phyloP scores from a whole-genome alignment of 2,329 filamentous ascomycete genomes.

The Epicoccum sorghinum region DNA sequence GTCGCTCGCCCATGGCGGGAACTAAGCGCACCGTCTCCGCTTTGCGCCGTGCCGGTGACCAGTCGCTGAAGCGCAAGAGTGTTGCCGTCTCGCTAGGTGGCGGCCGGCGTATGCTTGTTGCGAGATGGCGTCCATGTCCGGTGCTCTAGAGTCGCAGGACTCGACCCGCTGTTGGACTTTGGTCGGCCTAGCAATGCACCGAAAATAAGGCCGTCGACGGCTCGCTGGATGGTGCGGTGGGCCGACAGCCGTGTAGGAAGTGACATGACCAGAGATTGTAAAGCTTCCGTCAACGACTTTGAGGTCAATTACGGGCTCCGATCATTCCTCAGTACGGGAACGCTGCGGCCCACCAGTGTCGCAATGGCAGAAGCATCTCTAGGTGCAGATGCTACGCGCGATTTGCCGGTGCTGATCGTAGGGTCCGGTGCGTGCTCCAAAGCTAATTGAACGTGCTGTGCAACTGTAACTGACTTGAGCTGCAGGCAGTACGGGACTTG shows the following conservation, averaged over 20 bases:
- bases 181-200: neutral
- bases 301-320: neutral
- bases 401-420: slow-evolving; percentile 38
- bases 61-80: slow-evolving; percentile 3
- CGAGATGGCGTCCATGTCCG: slow-evolving; percentile 6
- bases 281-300: slow-evolving; percentile 13
- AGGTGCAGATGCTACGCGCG: neutral
- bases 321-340: neutral
- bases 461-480: slow-evolving; percentile 19
- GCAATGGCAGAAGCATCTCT: slow-evolving; percentile 2
- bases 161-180: slow-evolving; percentile 1
- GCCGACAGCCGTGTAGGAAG: neutral
- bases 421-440: slow-evolving; percentile 36
- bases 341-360: neutral
- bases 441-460: neutral
- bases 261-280: neutral
- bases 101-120: slow-evolving; percentile 1
- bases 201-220: slow-evolving; percentile 4
- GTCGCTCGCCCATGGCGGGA: slow-evolving; percentile 10
- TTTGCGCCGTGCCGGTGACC: neutral
- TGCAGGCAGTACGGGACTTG: slow-evolving; percentile 44
- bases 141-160: slow-evolving; percentile 4
- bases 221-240: slow-evolving; percentile 3
- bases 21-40: slow-evolving; percentile 12
- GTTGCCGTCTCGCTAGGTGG: slow-evolving; percentile 8